These are phyloP conservation scores for Phialophora expanda DNA, from an alignment of 2,329 filamentous ascomycete genomes.

Conservation along the genomic window DNA sequence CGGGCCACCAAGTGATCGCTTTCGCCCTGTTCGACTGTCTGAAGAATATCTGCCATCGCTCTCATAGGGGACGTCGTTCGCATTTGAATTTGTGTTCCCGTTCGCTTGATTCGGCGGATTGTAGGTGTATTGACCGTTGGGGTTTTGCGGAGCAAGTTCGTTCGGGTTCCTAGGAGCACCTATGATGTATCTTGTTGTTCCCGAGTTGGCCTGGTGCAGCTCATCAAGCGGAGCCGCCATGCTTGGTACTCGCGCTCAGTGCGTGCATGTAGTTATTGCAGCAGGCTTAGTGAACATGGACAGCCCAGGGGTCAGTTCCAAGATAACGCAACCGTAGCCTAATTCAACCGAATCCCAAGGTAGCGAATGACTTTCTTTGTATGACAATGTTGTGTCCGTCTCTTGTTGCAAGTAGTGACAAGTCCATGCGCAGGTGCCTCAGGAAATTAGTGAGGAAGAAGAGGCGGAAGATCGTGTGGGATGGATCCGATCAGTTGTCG, in stretches of 20 bases:
- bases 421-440: constrained; percentile 23
- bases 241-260: constrained; percentile 11
- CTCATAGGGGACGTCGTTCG: constrained; percentile 35
- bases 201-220: constrained; percentile 30
- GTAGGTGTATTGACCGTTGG: constrained; percentile 28
- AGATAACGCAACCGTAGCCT: neutral
- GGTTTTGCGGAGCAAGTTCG: constrained; percentile 26
- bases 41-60: constrained; percentile 37
- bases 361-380: constrained; percentile 12
- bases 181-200: constrained; percentile 36
- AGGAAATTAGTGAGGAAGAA: neutral
- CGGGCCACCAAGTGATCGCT: constrained; percentile 37
- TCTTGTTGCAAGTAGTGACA: constrained; percentile 14
- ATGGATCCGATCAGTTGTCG: constrained; percentile 1
- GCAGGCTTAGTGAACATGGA: constrained; percentile 25
- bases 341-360: constrained; percentile 14
- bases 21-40: constrained; percentile 39
- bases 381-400: constrained; percentile 15
- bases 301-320: constrained; percentile 8
- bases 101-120: constrained; percentile 27
- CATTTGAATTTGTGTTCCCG: constrained; percentile 32
- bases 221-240: constrained; percentile 36
- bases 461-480: neutral
- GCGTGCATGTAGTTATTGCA: constrained; percentile 27
- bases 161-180: constrained; percentile 29